Percentiles rank a stretch among this genome's conserved stretches.
Conservation (phyloP, 1,284 basidiomycete genomes). For the Papiliotrema flavescens region DNA sequence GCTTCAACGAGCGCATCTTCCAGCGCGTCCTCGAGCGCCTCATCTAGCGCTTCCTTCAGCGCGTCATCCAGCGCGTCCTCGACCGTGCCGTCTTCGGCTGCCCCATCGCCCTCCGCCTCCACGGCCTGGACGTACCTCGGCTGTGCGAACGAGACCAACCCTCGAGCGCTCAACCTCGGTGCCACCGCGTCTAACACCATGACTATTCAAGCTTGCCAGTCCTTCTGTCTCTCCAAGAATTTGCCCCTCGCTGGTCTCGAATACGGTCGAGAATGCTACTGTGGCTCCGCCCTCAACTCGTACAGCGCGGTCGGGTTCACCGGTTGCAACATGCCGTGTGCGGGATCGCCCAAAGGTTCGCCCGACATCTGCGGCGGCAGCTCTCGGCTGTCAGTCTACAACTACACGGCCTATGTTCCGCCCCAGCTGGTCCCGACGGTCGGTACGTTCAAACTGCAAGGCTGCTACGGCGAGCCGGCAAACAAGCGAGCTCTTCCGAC, state of each 20-base stretch:
- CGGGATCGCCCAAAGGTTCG: constrained; percentile 1
- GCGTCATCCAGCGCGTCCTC: not conserved
- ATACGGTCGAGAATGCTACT: constrained; percentile 8
- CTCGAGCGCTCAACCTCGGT: constrained; percentile 9
- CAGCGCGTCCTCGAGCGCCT: not conserved
- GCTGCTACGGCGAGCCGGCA: constrained; percentile 20
- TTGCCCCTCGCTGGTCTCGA: constrained; percentile 9
- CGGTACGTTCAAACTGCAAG: constrained; percentile 10
- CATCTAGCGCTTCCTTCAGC: not conserved
- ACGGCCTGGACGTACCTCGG: constrained; percentile 16
- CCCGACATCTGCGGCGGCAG: constrained; percentile 10
- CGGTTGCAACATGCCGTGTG: constrained; percentile 11
- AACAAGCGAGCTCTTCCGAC: constrained; percentile 13
- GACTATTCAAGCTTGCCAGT: constrained; percentile 11
- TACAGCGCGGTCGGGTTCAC: not conserved
- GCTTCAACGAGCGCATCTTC: not conserved
- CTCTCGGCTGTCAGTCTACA: constrained; percentile 27
- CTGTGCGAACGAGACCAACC: constrained; percentile 18
- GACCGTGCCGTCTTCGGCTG: constrained; percentile 1
- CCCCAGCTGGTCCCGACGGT: constrained; percentile 3
- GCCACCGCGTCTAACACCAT: constrained; percentile 5
- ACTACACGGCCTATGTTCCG: constrained; percentile 10
- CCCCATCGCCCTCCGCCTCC: constrained; percentile 9
- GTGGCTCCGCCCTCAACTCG: not conserved
- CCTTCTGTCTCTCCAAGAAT: constrained; percentile 4